Conservation (phyloP, 73 alveolate species). For the Tetrahymena elliotti region DNA sequence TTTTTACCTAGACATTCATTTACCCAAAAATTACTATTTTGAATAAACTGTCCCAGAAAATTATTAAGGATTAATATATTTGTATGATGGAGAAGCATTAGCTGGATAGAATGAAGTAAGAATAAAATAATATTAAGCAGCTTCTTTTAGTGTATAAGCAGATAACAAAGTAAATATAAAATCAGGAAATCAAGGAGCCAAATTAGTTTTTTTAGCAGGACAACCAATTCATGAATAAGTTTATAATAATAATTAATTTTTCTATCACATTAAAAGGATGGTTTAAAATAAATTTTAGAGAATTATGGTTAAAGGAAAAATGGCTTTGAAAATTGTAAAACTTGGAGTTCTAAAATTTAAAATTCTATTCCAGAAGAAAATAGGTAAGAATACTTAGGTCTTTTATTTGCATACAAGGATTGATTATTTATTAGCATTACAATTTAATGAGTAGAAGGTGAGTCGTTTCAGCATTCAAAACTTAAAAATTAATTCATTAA, state of each 20-base stretch:
- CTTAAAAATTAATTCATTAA: no score
- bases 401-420: background rate
- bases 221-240: constrained; percentile 41
- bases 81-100: constrained; percentile 32
- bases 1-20: constrained; percentile 41
- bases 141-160: background rate
- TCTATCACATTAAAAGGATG: constrained; percentile 35
- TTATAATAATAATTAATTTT: constrained; percentile 35
- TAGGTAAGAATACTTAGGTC: background rate
- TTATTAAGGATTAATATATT: constrained; percentile 39
- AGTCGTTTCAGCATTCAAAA: no score
- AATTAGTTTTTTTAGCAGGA: constrained; percentile 40
- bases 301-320: constrained; percentile 36
- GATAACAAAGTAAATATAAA: background rate
- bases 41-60: constrained; percentile 32
- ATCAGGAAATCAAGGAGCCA: background rate
- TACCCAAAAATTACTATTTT: constrained; percentile 17
- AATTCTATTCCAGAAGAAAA: background rate
- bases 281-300: constrained; percentile 10
- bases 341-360: constrained; percentile 44
- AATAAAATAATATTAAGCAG: constrained; percentile 15
- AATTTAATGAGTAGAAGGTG: no score
- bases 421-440: background rate
- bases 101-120: background rate
- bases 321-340: constrained; percentile 51